A percentile compares a stretch with the other conserved stretches of the same genome.
phyloP scores from a whole-genome alignment of 345 rosid genomes.

The Euphorbia lathyris region DNA sequence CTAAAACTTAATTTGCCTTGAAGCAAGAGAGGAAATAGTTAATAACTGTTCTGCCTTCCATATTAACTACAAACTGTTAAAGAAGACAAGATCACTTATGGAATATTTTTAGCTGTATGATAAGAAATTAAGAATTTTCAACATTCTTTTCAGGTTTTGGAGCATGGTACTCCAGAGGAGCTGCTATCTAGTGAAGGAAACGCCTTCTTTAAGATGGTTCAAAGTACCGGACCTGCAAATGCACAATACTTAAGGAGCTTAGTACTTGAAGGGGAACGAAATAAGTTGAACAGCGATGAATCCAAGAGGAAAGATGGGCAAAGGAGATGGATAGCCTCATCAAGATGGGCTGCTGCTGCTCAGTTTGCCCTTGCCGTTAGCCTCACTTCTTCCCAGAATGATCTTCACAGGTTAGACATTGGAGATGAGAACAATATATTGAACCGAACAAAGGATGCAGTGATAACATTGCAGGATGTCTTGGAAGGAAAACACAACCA shows the following conservation, averaged over 20 bases:
- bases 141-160: conserved; percentile 19
- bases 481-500: conserved; percentile 76
- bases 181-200: conserved; percentile 28
- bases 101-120: background rate
- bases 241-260: conserved; percentile 27
- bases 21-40: background rate
- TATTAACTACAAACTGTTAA: background rate
- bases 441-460: conserved; percentile 75
- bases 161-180: conserved; percentile 32
- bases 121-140: background rate
- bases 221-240: conserved; percentile 34
- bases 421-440: conserved; percentile 56
- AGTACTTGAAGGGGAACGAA: conserved; percentile 17
- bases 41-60: background rate
- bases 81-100: background rate
- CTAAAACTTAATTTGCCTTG: background rate
- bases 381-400: conserved; percentile 62
- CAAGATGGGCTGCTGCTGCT: conserved; percentile 47
- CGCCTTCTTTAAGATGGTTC: conserved; percentile 33
- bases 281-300: conserved; percentile 7
- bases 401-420: conserved; percentile 52
- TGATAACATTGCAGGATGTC: conserved; percentile 62
- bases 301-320: conserved; percentile 4
- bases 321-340: conserved; percentile 25
- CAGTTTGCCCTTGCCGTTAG: conserved; percentile 66